Base-by-base conservation (phyloP, 192 early-diverging fungal species). In the Coemansia sp. region DNA sequence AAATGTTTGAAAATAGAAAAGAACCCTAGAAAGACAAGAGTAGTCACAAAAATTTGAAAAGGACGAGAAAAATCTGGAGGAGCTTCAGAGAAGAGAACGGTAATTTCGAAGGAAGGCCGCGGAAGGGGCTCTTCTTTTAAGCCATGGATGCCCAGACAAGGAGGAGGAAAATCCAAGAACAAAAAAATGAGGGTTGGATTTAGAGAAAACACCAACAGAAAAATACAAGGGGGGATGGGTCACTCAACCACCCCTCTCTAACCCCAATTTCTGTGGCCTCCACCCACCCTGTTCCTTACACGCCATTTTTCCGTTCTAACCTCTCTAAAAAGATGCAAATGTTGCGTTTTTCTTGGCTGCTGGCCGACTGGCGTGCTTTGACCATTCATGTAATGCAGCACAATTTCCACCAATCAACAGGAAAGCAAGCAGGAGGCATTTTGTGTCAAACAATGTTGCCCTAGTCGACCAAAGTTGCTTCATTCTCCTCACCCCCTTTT, bases 331-430 rank as follows among this genome's bases (percentile, higher is more conserved):
- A 42, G 39, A 4, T 2, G n/a, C 15, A 42, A 2, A 42, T 15
- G 39, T 15, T 42, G 6, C 15, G 15, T 42, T 42, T 42, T 15
- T 42, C 15, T 42, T 15, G 7, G 7, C 39, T n/a, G n/a, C n/a
- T n/a, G n/a, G n/a, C n/a, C n/a, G n/a, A n/a, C n/a, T n/a, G 33
- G 33, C 33, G 33, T 34, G 42, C 42, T 45, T 16, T 45, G 42
- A 45, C 42, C 20, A 42, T 28, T 28, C 49, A 51, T 51, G 53
- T 56, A 3, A 15, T 56, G 29, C 26, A 18, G 53, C 53, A 31
- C 53, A 51, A 31, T 56, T 56, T 56, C 29, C 53, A 33, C 53
- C 53, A 56, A 56, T 56, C 53, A 56, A 16, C 26, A 28, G 29
- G 7, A 6, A 21, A 25, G 25, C 6, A 23, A 3, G 4, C 21